A percentile compares a stretch with the other conserved stretches of the same genome.
These are phyloP conservation scores for Penicillium dipodomyicola DNA, from an alignment of 495 filamentous ascomycete genomes.

Conservation along the genomic window DNA sequence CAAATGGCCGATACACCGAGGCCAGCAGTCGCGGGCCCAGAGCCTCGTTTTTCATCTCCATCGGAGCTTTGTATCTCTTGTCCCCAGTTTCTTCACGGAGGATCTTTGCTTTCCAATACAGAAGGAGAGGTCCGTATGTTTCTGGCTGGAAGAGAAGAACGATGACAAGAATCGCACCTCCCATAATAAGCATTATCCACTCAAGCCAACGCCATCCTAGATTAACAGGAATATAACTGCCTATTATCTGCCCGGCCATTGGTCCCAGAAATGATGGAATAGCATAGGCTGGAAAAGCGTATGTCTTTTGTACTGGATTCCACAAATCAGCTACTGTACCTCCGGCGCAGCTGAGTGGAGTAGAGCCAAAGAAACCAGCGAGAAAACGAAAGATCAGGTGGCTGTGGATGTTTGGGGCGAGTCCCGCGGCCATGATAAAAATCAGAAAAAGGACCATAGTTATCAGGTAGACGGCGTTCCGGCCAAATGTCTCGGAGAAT, in stretches of 20 bases:
- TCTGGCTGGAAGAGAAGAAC: conserved; percentile 44
- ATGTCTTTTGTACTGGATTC: conserved; percentile 41
- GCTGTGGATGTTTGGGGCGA: conserved; percentile 45
- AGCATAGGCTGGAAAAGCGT: conserved; percentile 43
- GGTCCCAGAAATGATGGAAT: conserved; percentile 40
- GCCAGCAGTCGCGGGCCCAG: conserved; percentile 26
- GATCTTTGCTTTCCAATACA: conserved; percentile 45
- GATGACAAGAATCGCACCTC: conserved; percentile 34
- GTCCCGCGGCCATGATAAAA: conserved; percentile 47
- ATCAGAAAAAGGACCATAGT: conserved; percentile 44
- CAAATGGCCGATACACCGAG: conserved; percentile 39
- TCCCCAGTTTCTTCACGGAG: conserved; percentile 41
- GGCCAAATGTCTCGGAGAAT: conserved; percentile 54
- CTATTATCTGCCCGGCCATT: conserved; percentile 42
- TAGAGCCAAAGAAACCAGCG: conserved; percentile 44
- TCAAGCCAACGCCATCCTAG: conserved; percentile 49
- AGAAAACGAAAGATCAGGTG: conserved; percentile 48
- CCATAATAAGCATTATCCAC: conserved; percentile 46
- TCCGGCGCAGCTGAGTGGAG: conserved; percentile 47
- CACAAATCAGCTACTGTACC: conserved; percentile 47
- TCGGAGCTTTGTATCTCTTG: conserved; percentile 33
- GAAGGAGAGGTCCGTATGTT: conserved; percentile 45
- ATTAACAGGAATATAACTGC: conserved; percentile 18
- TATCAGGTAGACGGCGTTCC: conserved; percentile 55
- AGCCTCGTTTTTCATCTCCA: conserved; percentile 35